Evolutionary conservation across 768 basidiomycete species (phyloP).

Genomic region (Sarcodon aspratus): DNA sequence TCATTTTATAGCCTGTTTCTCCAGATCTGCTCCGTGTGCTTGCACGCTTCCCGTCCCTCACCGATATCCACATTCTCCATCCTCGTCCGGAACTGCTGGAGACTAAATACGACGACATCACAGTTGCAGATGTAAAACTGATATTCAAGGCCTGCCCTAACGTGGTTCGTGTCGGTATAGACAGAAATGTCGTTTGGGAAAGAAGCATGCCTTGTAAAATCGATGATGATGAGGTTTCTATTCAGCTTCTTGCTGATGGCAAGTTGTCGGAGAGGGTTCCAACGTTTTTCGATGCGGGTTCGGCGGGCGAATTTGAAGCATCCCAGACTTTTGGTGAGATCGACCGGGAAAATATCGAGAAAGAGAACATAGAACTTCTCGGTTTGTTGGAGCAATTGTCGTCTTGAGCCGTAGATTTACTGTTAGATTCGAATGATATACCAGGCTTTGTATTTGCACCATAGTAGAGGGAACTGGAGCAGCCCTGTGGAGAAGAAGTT

Average conservation of each 20-base stretch:
- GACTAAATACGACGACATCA: neutral
- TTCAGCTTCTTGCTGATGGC: neutral
- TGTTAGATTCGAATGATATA: no score
- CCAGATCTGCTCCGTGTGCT: neutral
- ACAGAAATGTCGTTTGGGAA: neutral
- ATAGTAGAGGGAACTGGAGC: no score
- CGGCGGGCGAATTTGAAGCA: neutral
- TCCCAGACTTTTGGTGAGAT: neutral
- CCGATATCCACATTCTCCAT: neutral
- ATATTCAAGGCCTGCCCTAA: neutral
- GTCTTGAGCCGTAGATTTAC: no score
- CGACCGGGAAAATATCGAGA: neutral
- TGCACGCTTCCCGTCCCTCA: neutral
- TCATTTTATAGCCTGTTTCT: neutral
- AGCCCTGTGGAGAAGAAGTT: no score
- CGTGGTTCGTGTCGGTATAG: neutral
- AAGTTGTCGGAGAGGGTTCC: neutral
- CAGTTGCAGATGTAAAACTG: neutral
- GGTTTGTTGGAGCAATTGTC: neutral
- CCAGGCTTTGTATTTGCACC: no score
- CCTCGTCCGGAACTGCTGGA: neutral
- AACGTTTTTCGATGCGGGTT: neutral
- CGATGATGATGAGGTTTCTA: neutral
- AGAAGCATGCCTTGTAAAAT: neutral
- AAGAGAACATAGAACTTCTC: neutral